These are phyloP conservation scores for Prunus fruticosa DNA, from an alignment of 306 rosid species.

Conservation along the genomic window DNA sequence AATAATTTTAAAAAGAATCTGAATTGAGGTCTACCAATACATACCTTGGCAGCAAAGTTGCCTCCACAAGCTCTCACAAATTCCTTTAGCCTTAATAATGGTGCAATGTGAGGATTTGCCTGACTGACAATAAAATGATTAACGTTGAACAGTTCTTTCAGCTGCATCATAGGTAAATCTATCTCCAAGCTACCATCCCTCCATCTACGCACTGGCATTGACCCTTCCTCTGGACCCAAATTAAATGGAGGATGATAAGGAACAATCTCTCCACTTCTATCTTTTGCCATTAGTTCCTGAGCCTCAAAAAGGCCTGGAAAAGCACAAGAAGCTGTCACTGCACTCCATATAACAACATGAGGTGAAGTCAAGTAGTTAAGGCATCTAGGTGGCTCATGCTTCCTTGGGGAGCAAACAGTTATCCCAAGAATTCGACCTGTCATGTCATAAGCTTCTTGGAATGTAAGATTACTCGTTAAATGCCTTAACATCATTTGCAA, in stretches of 20 bases:
- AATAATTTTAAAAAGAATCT: neutral
- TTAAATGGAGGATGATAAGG: conserved; percentile 96
- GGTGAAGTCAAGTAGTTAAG: conserved; percentile 98
- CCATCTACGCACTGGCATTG: conserved; percentile 78
- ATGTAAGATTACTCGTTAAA: conserved; percentile 87
- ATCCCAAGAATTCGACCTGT: conserved; percentile 95
- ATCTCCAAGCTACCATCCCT: conserved; percentile 98
- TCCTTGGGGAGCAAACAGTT: conserved; percentile 95
- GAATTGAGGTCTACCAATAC: conserved; percentile 20
- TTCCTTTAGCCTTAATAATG: conserved; percentile 80
- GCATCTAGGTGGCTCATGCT: conserved; percentile 98
- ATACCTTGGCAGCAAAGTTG: conserved; percentile 95
- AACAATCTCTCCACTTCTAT: conserved; percentile 89
- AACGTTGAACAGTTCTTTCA: conserved; percentile 92
- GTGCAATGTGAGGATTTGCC: conserved; percentile 95
- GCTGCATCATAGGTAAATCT: conserved; percentile 95
- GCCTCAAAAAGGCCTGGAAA: conserved; percentile 99
- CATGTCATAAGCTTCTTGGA: conserved; percentile 98
- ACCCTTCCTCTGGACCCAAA: conserved; percentile 83
- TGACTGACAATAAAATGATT: conserved; percentile 96
- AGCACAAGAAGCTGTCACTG: conserved; percentile 97
- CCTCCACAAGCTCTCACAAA: conserved; percentile 83
- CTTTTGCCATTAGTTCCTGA: conserved; percentile 98
- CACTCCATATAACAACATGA: conserved; percentile 97
- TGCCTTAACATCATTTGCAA: conserved; percentile 88